Conservation (phyloP, 1,284 basidiomycete species). For the Papiliotrema flavescens region DNA sequence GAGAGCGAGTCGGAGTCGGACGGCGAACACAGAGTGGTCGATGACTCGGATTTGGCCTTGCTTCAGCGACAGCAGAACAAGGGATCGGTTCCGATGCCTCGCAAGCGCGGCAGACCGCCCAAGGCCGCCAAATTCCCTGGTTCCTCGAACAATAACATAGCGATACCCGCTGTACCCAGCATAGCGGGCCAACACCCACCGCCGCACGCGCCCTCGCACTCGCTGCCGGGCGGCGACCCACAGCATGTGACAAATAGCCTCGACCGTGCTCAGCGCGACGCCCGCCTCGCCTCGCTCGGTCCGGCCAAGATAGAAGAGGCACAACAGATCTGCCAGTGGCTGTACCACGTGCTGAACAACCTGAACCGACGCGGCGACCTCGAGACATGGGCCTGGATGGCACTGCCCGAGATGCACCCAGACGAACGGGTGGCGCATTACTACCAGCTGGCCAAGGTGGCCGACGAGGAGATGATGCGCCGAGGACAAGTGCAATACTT, state of each 20-base stretch:
- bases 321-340: conserved; percentile 23
- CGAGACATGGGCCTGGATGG: conserved; percentile 23
- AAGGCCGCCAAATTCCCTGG: not conserved
- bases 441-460: conserved; percentile 11
- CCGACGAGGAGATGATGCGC: conserved; percentile 13
- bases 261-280: not conserved
- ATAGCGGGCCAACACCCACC: not conserved
- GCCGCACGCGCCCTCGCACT: not conserved
- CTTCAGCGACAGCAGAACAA: not conserved
- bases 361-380: conserved; percentile 5
- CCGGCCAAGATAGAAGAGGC: conserved; percentile 8
- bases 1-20: not conserved
- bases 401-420: conserved; percentile 16
- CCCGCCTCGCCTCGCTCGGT: not conserved
- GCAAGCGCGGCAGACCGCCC: not conserved
- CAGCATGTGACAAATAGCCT: not conserved
- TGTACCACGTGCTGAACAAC: conserved; percentile 19
- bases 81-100: not conserved
- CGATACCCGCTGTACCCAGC: not conserved
- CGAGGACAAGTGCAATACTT: conserved; percentile 18
- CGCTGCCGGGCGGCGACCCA: too few relatives aligned
- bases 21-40: conserved; percentile 9
- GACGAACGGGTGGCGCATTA: conserved; percentile 13
- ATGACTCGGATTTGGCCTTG: conserved; percentile 1
- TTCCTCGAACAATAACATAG: too few relatives aligned